Percentiles rank a stretch among this genome's conserved stretches.
phyloP scores from a whole-genome alignment of 495 filamentous ascomycete genomes.

The Aspergillus sparsus region DNA sequence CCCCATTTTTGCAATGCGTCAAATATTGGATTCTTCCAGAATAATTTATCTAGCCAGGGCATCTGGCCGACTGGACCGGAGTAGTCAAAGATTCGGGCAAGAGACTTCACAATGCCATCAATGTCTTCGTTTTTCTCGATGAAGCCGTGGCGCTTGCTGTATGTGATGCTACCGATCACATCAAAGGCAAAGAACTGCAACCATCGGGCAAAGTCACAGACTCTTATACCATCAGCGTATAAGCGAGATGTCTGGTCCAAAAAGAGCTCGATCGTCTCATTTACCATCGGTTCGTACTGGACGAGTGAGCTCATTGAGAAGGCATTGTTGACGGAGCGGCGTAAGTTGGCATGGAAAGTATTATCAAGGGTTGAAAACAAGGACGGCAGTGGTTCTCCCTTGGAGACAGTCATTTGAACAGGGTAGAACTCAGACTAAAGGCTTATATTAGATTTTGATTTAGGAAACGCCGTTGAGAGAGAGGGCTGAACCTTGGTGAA shows the following conservation, averaged over 20 bases:
- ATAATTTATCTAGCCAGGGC: constrained; percentile 50
- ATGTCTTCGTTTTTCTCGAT: constrained; percentile 58
- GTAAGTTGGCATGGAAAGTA: constrained; percentile 69
- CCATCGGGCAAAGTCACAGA: constrained; percentile 71
- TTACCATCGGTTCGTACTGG: constrained; percentile 72
- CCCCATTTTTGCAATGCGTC: constrained; percentile 20
- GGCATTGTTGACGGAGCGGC: constrained; percentile 67
- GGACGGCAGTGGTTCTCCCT: constrained; percentile 64
- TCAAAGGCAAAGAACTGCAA: constrained; percentile 81
- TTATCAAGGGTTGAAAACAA: constrained; percentile 81
- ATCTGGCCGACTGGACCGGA: constrained; percentile 53
- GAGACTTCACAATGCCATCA: constrained; percentile 48
- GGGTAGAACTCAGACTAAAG: constrained; percentile 68
- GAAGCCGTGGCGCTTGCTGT: constrained; percentile 65
- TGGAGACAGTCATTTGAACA: constrained; percentile 65
- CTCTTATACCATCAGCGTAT: constrained; percentile 47
- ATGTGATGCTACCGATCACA: constrained; percentile 66
- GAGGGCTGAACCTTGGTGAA: constrained; percentile 63
- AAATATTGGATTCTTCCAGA: constrained; percentile 53
- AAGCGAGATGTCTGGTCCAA: constrained; percentile 61
- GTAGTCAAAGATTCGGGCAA: constrained; percentile 48
- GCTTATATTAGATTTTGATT: neutral
- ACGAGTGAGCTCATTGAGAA: constrained; percentile 74
- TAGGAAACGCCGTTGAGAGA: neutral
- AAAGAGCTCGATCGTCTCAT: constrained; percentile 54